Percentiles rank a stretch among this genome's conserved stretches.
These are phyloP conservation scores for Rhizoctonia solani DNA, from an alignment of 1,284 basidiomycete genomes.

Conservation along the genomic window DNA sequence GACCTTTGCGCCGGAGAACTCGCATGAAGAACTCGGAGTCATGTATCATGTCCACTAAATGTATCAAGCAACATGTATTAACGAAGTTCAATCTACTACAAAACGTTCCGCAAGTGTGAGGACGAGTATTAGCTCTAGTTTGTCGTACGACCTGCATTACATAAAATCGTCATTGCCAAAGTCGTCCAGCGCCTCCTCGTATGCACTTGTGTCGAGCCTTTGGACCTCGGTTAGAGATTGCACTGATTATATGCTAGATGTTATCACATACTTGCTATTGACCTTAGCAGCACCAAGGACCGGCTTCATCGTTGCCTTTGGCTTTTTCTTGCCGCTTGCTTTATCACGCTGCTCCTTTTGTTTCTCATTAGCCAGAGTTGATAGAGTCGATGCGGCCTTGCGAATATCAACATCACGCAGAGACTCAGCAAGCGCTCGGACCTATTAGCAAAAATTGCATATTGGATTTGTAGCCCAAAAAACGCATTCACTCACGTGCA, in stretches of 20 bases:
- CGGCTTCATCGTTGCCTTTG: slow-evolving; percentile 71
- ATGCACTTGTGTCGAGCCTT: slow-evolving; percentile 76
- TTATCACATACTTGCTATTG: slow-evolving; percentile 58
- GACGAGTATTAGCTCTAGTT: not conserved
- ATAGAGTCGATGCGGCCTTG: slow-evolving; percentile 80
- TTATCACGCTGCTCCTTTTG: slow-evolving; percentile 87
- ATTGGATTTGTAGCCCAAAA: not conserved
- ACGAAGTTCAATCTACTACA: not conserved
- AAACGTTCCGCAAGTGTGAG: no score
- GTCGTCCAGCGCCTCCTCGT: slow-evolving; percentile 86
- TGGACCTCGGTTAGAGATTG: slow-evolving; percentile 8
- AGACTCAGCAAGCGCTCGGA: slow-evolving; percentile 58
- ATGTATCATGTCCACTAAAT: no score
- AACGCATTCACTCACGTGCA: slow-evolving; percentile 63
- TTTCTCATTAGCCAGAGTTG: slow-evolving; percentile 90
- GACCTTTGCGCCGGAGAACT: slow-evolving; percentile 8
- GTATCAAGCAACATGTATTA: no score
- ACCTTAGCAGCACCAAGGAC: slow-evolving; percentile 70
- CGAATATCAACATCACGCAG: slow-evolving; percentile 87
- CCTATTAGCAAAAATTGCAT: not conserved
- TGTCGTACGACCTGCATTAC: slow-evolving; percentile 48
- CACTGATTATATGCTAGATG: slow-evolving; percentile 9
- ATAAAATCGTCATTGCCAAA: slow-evolving; percentile 79
- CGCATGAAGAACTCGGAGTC: no score
- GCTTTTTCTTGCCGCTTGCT: slow-evolving; percentile 87